A percentile compares a stretch with the other conserved stretches of the same genome.
These are phyloP conservation scores for Trametes hirsuta DNA, from an alignment of 1,284 basidiomycete genomes.

Conservation along the genomic window DNA sequence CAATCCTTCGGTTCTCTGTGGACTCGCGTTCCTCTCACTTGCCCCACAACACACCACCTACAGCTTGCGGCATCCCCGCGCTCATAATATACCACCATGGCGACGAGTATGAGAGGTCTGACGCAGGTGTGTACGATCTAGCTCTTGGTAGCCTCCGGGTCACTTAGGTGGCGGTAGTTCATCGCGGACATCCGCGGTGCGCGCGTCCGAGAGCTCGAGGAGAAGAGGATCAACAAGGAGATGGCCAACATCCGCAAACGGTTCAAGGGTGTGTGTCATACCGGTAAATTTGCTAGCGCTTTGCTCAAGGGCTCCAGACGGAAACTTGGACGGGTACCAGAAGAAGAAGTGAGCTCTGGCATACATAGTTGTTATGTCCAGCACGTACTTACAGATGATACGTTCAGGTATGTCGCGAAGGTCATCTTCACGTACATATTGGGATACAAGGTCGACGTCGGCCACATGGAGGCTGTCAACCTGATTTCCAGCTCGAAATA, in stretches of 20 bases:
- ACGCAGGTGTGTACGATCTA: constrained; percentile 68
- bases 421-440: constrained; percentile 99
- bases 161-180: constrained; percentile 61
- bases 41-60: constrained; percentile 1
- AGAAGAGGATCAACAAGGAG: constrained; percentile 99
- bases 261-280: constrained; percentile 79
- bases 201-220: constrained; percentile 86
- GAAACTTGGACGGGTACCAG: constrained; percentile 96
- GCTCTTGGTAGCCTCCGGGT: background rate
- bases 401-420: constrained; percentile 84
- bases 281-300: constrained; percentile 6
- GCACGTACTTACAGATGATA: constrained; percentile 19
- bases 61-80: constrained; percentile 14
- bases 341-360: constrained; percentile 87
- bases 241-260: constrained; percentile 99
- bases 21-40: background rate
- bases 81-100: constrained; percentile 55
- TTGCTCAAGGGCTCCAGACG: constrained; percentile 59
- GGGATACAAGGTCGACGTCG: constrained; percentile 98
- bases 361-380: constrained; percentile 9
- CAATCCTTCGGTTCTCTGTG: background rate
- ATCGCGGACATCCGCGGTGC: constrained; percentile 98
- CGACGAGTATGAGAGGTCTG: constrained; percentile 86
- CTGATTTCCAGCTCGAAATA: constrained; percentile 96
- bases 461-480: constrained; percentile 99